phyloP scores from a whole-genome alignment of 169 alveolate genomes.

The Toxoplasma gondii region DNA sequence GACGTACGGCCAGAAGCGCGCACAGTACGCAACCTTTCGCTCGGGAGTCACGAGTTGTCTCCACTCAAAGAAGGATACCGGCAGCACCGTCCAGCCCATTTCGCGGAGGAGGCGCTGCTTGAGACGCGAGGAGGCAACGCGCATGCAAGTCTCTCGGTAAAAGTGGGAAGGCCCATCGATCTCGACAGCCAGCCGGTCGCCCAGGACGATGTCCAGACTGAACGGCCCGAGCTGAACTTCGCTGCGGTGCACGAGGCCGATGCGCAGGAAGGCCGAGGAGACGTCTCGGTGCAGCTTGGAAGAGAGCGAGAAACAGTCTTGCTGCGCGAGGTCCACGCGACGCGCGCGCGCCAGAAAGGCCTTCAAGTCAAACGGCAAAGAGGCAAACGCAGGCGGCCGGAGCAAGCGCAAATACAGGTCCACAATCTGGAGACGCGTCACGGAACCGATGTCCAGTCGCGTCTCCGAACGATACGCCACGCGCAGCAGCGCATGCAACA shows the following conservation, averaged over 20 bases:
- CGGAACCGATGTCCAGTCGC: background rate
- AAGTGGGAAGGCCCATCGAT: slow-evolving; percentile 39
- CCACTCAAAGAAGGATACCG: slow-evolving; percentile 36
- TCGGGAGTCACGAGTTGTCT: slow-evolving; percentile 12
- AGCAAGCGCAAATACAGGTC: slow-evolving; percentile 32
- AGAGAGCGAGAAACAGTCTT: slow-evolving; percentile 29
- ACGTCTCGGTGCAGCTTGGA: slow-evolving; percentile 25
- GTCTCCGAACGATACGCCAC: slow-evolving; percentile 10
- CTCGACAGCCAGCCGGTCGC: slow-evolving; percentile 29
- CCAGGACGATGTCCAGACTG: slow-evolving; percentile 33
- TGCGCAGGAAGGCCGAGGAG: slow-evolving; percentile 27
- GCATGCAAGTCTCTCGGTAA: slow-evolving; percentile 41
- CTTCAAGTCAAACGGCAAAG: background rate
- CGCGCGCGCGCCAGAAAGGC: slow-evolving; percentile 30
- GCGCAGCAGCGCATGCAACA: background rate
- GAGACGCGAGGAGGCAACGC: slow-evolving; percentile 18
- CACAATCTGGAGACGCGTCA: slow-evolving; percentile 1
- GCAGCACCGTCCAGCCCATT: background rate
- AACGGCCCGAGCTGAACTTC: slow-evolving; percentile 45
- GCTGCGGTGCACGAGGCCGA: slow-evolving; percentile 9
- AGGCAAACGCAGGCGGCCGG: background rate
- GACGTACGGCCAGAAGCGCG: slow-evolving; percentile 6
- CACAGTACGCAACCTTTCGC: slow-evolving; percentile 9
- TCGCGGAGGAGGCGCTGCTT: slow-evolving; percentile 17
- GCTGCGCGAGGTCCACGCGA: slow-evolving; percentile 9